Base-by-base conservation (phyloP, 108 stramenopile species). In the Aurantiochytrium sp. region DNA sequence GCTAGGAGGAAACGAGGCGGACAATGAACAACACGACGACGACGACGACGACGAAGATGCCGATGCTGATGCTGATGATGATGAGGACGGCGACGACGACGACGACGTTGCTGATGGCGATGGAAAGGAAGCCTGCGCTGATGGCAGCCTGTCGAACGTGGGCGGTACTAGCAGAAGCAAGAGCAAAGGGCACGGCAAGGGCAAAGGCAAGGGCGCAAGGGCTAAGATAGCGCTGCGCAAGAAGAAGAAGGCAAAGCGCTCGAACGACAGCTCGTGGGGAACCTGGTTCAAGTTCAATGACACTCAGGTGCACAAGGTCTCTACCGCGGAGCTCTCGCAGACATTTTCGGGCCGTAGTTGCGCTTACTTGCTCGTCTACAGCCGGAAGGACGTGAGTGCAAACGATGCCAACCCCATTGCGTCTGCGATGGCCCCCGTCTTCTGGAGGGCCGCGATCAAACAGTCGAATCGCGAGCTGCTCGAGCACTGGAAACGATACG, bases 311-410 rank as follows among this genome's bases (percentile, higher is more conserved):
- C 73, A 81, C 39, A 22, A 48, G 24, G 73, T 81, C 10, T 48
- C 42, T 12, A 48, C 45, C 32, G 73, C 6, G 45, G 73, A 81
- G 45, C 73, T 81, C 27, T 6, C 73, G n/a, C 73, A 81, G 73
- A 81, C 73, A 27, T 81, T 81, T 24, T 81, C 73, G 12, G 73
- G 73, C 10, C 12, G 73, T 12, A 81, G 73, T 24, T 81, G 73
- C 3, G 73, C 73, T n/a, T 81, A 81, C 24, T 24, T 81, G 12
- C 45, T 81, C 42, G 42, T 81, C n/a, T 81, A 81, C 3, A 17
- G 73, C 42, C 12, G 39, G 73, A 22, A 12, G 6, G 45, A 48
- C 12, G 45, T 12, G 6, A 1, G 6, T 81, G 6, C 39, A 0
- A 12, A 6, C n/a, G 73, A 24, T 15, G 39, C 59, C 10, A 32